A percentile compares a stretch with the other conserved stretches of the same genome.
Evolutionary conservation across 495 filamentous ascomycete species (phyloP).

Genomic region (Podospora conica): DNA sequence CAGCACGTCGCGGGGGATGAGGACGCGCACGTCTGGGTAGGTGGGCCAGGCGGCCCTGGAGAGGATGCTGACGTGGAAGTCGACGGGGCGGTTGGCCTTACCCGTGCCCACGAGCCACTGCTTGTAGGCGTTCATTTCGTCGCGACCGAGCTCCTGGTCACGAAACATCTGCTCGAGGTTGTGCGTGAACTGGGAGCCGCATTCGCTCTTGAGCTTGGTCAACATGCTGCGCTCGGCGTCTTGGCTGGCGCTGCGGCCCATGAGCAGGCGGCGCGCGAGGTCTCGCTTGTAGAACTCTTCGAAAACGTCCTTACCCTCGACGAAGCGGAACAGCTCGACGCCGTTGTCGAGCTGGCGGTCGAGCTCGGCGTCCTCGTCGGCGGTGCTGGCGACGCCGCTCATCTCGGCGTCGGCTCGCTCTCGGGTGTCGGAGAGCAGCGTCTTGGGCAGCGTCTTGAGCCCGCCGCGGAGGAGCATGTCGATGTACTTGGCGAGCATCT

Average conservation of each 20-base stretch:
- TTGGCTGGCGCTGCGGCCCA: slow-evolving; percentile 84
- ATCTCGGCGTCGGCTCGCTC: slow-evolving; percentile 48
- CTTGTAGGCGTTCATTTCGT: slow-evolving; percentile 77
- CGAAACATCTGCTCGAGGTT: slow-evolving; percentile 99
- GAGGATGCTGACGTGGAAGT: slow-evolving; percentile 81
- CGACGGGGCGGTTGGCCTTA: slow-evolving; percentile 51
- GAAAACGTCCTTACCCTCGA: slow-evolving; percentile 95
- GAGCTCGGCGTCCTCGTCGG: slow-evolving; percentile 85
- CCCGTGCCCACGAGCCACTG: slow-evolving; percentile 38
- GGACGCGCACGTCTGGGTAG: slow-evolving; percentile 74
- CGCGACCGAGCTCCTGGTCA: slow-evolving; percentile 82
- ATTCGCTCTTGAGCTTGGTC: slow-evolving; percentile 82
- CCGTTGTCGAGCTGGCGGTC: slow-evolving; percentile 85
- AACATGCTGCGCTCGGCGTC: slow-evolving; percentile 97
- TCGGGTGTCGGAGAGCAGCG: slow-evolving; percentile 45
- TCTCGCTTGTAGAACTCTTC: slow-evolving; percentile 99
- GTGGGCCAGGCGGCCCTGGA: slow-evolving; percentile 86
- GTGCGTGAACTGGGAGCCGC: slow-evolving; percentile 86
- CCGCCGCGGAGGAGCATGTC: slow-evolving; percentile 84
- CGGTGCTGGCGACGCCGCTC: slow-evolving; percentile 48
- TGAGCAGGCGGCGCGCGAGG: slow-evolving; percentile 77
- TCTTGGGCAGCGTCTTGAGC: slow-evolving; percentile 65
- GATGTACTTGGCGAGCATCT: slow-evolving; percentile 98
- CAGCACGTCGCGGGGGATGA: slow-evolving; percentile 65
- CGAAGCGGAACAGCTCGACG: slow-evolving; percentile 90